Percentiles rank a stretch among this genome's conserved stretches.
Evolutionary conservation across 257 asterid genomes (phyloP).

Genomic region (Solanum chiquidenum): DNA sequence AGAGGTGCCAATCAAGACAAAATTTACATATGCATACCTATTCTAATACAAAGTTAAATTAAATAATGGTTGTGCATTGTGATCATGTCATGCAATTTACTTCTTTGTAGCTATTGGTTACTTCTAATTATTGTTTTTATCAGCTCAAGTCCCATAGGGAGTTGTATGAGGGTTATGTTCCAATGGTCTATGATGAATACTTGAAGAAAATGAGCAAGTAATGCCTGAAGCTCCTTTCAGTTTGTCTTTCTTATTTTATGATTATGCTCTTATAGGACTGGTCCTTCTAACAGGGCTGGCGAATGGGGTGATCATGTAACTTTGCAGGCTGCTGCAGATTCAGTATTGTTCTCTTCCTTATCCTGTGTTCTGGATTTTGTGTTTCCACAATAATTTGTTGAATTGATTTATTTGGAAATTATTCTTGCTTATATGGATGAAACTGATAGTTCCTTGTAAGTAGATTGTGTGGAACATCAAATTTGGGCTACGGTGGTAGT

Average conservation of each 20-base stretch:
- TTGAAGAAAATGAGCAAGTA: constrained; percentile 77
- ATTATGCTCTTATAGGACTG: neutral
- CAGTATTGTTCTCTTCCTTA: constrained; percentile 31
- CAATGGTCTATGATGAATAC: constrained; percentile 68
- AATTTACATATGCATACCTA: neutral
- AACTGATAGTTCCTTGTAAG: neutral
- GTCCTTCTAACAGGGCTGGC: constrained; percentile 40
- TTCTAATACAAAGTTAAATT: neutral
- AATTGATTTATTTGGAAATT: neutral
- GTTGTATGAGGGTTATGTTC: constrained; percentile 66
- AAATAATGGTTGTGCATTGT: neutral
- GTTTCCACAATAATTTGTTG: neutral
- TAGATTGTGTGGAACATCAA: neutral
- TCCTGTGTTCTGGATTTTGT: neutral
- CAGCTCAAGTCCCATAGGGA: constrained; percentile 75
- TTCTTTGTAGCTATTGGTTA: neutral
- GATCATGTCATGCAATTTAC: neutral
- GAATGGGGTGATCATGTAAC: constrained; percentile 98
- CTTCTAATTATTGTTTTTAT: constrained; percentile 4
- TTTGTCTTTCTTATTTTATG: neutral
- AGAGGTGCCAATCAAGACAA: neutral
- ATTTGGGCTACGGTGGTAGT: neutral
- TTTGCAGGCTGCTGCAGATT: constrained; percentile 88
- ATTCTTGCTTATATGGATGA: neutral
- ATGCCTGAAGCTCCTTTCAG: neutral